These are phyloP conservation scores for Tricladium varicosporioides DNA, from an alignment of 2,329 filamentous ascomycete genomes.

Conservation along the genomic window DNA sequence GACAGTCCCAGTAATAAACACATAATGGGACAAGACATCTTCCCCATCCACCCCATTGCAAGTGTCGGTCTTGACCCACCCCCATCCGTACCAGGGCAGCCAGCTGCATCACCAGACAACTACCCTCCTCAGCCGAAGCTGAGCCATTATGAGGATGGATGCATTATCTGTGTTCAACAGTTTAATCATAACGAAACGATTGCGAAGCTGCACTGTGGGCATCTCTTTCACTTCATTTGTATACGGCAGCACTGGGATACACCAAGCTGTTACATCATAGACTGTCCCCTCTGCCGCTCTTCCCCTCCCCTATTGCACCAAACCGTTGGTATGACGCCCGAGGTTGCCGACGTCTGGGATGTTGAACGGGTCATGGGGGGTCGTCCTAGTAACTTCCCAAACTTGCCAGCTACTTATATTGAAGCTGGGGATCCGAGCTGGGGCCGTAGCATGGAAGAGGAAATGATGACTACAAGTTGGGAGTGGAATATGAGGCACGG, in stretches of 20 bases:
- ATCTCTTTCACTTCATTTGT: conserved; percentile 18
- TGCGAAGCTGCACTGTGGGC: conserved; percentile 16
- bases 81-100: too few species aligned
- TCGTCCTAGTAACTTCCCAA: too few species aligned
- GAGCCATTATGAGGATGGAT: too few species aligned
- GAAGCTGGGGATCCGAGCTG: too few species aligned
- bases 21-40: conserved; percentile 10
- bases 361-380: background rate
- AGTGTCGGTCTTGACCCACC: background rate
- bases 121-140: too few species aligned
- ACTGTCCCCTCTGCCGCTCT: conserved; percentile 11
- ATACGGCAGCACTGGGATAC: conserved; percentile 10
- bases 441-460: too few species aligned
- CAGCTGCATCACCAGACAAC: too few species aligned
- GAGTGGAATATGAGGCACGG: too few species aligned
- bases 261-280: background rate
- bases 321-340: conserved; percentile 9
- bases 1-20: conserved; percentile 3
- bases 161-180: background rate
- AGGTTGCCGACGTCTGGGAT: conserved; percentile 17
- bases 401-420: too few species aligned
- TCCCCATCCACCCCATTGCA: conserved; percentile 17
- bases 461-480: too few species aligned
- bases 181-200: background rate
- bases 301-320: background rate